A percentile compares a stretch with the other conserved stretches of the same genome.
phyloP scores from a whole-genome alignment of 768 basidiomycete species.

The Rhodotorula kratochvilovae region DNA sequence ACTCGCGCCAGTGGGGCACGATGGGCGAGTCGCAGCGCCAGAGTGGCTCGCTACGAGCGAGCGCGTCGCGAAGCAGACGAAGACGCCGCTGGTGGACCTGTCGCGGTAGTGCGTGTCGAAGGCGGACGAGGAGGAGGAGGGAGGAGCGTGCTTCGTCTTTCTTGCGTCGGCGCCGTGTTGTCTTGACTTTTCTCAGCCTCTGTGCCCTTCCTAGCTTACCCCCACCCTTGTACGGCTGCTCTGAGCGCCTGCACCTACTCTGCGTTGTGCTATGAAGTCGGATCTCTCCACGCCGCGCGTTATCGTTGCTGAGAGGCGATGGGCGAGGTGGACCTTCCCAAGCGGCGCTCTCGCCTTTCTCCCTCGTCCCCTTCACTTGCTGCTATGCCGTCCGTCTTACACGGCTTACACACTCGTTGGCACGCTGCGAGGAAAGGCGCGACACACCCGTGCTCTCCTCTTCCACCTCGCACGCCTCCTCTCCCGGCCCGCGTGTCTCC shows the following conservation, averaged over 20 bases:
- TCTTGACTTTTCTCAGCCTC: not conserved
- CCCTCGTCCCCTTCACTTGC: no score
- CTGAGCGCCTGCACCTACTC: not conserved
- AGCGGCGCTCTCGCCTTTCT: no score
- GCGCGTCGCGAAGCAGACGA: slow-evolving; percentile 15
- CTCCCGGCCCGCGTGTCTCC: no score
- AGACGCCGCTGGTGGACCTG: slow-evolving; percentile 28
- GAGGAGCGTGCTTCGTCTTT: not conserved
- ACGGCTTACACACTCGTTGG: no score
- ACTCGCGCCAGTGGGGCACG: slow-evolving; percentile 18
- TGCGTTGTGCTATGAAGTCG: not conserved
- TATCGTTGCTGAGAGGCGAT: no score
- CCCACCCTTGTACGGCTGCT: not conserved
- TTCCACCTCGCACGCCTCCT: no score
- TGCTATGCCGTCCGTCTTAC: no score
- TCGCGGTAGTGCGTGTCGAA: not conserved
- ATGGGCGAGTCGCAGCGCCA: slow-evolving; percentile 16
- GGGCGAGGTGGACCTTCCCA: no score
- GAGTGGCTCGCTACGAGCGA: slow-evolving; percentile 13
- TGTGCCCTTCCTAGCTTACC: no score
- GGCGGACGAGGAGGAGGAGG: not conserved
- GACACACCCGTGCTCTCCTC: no score
- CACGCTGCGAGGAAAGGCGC: no score
- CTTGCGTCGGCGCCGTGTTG: not conserved
- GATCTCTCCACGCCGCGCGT: not conserved